A percentile compares a stretch with the other conserved stretches of the same genome.
Conservation (phyloP, 2,329 filamentous ascomycete genomes). For the Lachnellula cervina region DNA sequence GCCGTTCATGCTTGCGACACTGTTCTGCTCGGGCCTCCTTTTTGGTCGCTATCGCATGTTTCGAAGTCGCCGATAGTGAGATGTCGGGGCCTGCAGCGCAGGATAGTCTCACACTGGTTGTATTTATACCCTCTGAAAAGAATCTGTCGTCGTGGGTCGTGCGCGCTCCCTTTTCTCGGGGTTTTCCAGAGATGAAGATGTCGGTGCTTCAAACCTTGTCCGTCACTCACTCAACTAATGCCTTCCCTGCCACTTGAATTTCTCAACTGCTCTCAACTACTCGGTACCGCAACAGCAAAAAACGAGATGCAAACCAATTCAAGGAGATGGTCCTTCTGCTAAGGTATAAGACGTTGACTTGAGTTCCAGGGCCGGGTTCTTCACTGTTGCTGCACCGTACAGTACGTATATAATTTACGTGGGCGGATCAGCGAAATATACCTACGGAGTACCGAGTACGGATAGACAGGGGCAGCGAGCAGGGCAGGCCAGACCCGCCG, state of each 20-base stretch:
- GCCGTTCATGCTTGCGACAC: slow-evolving; percentile 5
- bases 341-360: too few relatives aligned
- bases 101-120: neutral
- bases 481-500: too few relatives aligned
- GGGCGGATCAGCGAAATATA: too few relatives aligned
- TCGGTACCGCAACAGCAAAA: too few relatives aligned
- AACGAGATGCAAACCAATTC: too few relatives aligned
- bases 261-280: too few relatives aligned
- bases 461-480: too few relatives aligned
- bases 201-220: neutral
- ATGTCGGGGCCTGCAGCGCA: neutral
- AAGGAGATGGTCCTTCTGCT: too few relatives aligned
- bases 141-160: neutral
- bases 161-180: neutral
- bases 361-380: too few relatives aligned
- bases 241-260: neutral
- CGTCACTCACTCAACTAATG: neutral
- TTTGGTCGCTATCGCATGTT: slow-evolving; percentile 7
- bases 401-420: too few relatives aligned
- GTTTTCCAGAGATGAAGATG: neutral
- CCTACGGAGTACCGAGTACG: too few relatives aligned
- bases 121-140: neutral
- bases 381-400: too few relatives aligned
- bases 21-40: neutral
- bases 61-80: neutral